Conservation (phyloP, 73 alveolate species). For the Diophrys appendiculata region DNA sequence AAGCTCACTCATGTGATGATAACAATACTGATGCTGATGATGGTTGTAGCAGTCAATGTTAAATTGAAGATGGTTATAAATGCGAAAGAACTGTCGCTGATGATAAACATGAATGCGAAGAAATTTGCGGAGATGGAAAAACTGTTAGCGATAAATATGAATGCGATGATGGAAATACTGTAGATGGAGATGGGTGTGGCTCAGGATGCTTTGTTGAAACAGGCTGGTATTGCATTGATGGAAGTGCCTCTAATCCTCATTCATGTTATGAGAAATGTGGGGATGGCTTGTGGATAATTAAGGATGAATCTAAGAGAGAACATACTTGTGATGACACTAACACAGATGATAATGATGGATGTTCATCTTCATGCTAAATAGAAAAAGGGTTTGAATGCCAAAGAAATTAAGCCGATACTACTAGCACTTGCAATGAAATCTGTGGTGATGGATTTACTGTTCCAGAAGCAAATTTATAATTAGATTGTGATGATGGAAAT, state of each 20-base stretch:
- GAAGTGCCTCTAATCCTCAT: conserved; percentile 1
- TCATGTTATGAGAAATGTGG: conserved; percentile 21
- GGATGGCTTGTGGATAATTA: neutral
- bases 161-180: conserved; percentile 33
- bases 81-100: neutral
- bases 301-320: no score
- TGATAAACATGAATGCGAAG: conserved; percentile 16
- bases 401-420: no score
- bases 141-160: neutral
- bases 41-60: no score
- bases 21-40: no score
- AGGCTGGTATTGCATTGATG: conserved; percentile 19
- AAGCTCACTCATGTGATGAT: no score
- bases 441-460: conserved; percentile 39
- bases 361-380: neutral
- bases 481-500: conserved; percentile 34
- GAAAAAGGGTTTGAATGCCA: neutral
- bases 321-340: conserved; percentile 3
- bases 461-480: no score
- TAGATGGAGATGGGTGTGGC: conserved; percentile 29
- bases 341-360: conserved; percentile 11
- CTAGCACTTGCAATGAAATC: conserved; percentile 14
- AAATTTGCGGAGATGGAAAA: conserved; percentile 17
- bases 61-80: no score
- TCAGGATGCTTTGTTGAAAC: conserved; percentile 10